phyloP scores from a whole-genome alignment of 306 rosid species.

The Inga laurina region DNA sequence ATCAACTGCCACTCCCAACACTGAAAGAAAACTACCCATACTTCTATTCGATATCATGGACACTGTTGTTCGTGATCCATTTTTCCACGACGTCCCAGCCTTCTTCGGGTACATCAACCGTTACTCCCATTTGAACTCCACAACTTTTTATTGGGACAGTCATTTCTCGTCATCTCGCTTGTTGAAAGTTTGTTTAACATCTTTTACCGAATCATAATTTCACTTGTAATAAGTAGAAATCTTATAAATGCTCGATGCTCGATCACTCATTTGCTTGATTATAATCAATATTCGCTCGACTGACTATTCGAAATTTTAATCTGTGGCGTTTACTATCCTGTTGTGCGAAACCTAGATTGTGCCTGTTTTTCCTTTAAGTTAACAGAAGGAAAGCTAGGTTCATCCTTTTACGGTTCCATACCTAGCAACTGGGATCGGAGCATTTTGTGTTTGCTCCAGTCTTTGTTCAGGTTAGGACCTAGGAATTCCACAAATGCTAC shows the following conservation, averaged over 20 bases:
- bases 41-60: conserved; percentile 94
- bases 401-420: neutral
- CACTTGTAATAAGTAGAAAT: neutral
- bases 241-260: neutral
- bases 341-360: neutral
- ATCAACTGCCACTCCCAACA: conserved; percentile 14
- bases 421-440: neutral
- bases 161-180: neutral
- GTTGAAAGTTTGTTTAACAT: neutral
- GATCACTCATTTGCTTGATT: neutral
- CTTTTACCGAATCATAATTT: neutral
- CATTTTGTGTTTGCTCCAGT: neutral
- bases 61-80: conserved; percentile 94
- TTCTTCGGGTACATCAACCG: conserved; percentile 65
- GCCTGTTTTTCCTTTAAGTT: neutral
- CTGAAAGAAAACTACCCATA: conserved; percentile 64
- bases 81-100: conserved; percentile 77
- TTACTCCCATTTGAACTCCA: neutral
- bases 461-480: neutral
- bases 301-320: neutral
- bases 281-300: neutral
- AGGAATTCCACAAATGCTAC: neutral
- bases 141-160: neutral
- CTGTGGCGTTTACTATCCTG: neutral
- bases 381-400: neutral